A percentile compares a stretch with the other conserved stretches of the same genome.
Evolutionary conservation across 306 rosid genomes (phyloP).

Genomic region (Cicer bijugum): DNA sequence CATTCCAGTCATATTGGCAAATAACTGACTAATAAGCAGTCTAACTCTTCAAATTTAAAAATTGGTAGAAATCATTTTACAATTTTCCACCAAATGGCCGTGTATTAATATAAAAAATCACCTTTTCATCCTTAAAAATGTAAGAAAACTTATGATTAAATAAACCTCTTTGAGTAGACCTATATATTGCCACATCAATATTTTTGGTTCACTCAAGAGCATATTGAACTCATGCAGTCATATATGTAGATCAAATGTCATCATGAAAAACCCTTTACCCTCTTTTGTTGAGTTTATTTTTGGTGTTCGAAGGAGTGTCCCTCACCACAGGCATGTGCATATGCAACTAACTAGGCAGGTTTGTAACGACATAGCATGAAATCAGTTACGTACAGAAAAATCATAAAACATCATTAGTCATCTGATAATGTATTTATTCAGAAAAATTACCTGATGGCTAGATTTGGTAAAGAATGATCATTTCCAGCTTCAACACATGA

Average conservation of each 20-base stretch:
- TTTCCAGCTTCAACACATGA: slow-evolving; percentile 87
- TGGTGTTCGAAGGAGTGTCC: background rate
- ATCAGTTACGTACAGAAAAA: slow-evolving; percentile 26
- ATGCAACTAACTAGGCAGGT: slow-evolving; percentile 9
- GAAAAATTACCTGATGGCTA: slow-evolving; percentile 82
- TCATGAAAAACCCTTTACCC: background rate
- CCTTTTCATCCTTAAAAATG: background rate
- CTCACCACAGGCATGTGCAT: slow-evolving; percentile 14
- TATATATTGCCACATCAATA: background rate
- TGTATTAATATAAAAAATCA: background rate
- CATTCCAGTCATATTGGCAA: too few relatives aligned
- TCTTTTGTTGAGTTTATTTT: slow-evolving; percentile 13
- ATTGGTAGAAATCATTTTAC: background rate
- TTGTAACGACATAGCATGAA: slow-evolving; percentile 6
- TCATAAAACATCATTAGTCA: slow-evolving; percentile 3
- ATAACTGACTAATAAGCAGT: too few relatives aligned
- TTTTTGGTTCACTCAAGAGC: slow-evolving; percentile 15
- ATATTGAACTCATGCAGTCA: slow-evolving; percentile 8
- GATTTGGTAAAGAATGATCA: slow-evolving; percentile 84
- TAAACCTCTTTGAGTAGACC: slow-evolving; percentile 8
- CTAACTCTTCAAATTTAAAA: background rate
- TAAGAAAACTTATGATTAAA: background rate
- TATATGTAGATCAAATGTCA: slow-evolving; percentile 2
- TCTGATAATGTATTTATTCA: slow-evolving; percentile 34
- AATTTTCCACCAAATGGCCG: background rate